Percentiles rank a stretch among this genome's conserved stretches.
phyloP scores from a whole-genome alignment of 2,329 filamentous ascomycete genomes.

The Epichloe festucae region DNA sequence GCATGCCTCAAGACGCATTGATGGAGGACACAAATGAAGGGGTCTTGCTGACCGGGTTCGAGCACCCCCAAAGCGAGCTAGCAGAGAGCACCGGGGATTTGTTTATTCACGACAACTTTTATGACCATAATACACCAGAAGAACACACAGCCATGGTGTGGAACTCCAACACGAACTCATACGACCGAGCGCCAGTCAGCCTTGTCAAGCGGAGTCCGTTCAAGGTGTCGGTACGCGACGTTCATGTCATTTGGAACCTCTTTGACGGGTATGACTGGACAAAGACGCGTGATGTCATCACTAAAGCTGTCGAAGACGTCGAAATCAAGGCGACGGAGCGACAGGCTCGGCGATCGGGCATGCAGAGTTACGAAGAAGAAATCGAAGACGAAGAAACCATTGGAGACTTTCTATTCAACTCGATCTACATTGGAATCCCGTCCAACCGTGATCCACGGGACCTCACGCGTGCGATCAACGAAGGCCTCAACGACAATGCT shows the following conservation, averaged over 20 bases:
- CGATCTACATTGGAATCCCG: constrained; percentile 91
- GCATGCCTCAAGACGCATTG: constrained; percentile 15
- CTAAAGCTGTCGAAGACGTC: constrained; percentile 77
- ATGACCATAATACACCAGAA: constrained; percentile 47
- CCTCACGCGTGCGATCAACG: constrained; percentile 72
- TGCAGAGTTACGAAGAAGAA: constrained; percentile 51
- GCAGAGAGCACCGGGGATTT: constrained; percentile 49
- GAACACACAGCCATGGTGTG: constrained; percentile 60
- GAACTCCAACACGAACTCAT: constrained; percentile 66
- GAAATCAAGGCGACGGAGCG: constrained; percentile 72
- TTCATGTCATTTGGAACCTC: constrained; percentile 93
- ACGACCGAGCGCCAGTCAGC: constrained; percentile 49
- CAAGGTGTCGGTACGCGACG: constrained; percentile 65
- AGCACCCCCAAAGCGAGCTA: constrained; percentile 13
- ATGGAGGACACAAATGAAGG: constrained; percentile 26
- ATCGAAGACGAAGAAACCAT: constrained; percentile 76
- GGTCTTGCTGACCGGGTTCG: constrained; percentile 22
- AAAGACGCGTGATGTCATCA: constrained; percentile 72
- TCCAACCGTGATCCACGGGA: constrained; percentile 75
- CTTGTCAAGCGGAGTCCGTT: constrained; percentile 58
- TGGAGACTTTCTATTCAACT: constrained; percentile 95
- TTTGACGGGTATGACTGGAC: constrained; percentile 98
- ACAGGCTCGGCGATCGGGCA: constrained; percentile 43
- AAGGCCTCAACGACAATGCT: constrained; percentile 69
- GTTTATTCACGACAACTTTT: constrained; percentile 67